Conservation (phyloP, 768 basidiomycete genomes). For the Termitomyces sp. region DNA sequence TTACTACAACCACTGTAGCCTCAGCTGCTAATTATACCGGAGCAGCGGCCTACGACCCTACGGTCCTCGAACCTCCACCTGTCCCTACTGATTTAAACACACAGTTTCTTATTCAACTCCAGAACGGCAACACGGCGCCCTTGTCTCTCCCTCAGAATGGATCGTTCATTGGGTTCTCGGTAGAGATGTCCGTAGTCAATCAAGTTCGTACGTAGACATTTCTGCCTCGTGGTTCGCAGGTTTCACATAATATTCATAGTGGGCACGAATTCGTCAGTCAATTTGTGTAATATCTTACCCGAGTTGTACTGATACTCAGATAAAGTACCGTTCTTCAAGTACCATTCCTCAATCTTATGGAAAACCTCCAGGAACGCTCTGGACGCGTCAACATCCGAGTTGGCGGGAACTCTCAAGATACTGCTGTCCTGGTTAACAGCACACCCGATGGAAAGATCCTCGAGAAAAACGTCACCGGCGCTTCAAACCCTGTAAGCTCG, state of each 20-base stretch:
- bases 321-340: constrained; percentile 42
- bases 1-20: constrained; percentile 15
- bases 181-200: constrained; percentile 59
- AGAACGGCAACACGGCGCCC: neutral
- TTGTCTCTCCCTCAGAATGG: constrained; percentile 21
- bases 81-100: constrained; percentile 40
- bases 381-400: constrained; percentile 61
- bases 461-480: constrained; percentile 15
- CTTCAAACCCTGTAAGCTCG: constrained; percentile 15
- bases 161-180: constrained; percentile 48
- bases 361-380: constrained; percentile 59
- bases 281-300: neutral
- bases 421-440: constrained; percentile 42
- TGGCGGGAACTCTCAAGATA: constrained; percentile 82
- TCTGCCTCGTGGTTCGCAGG: constrained; percentile 18
- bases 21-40: constrained; percentile 42
- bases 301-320: neutral
- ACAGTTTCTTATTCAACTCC: constrained; percentile 40
- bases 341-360: constrained; percentile 73
- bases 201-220: constrained; percentile 35
- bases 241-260: neutral
- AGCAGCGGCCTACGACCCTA: constrained; percentile 48
- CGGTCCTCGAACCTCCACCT: constrained; percentile 42
- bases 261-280: constrained; percentile 7
- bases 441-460: constrained; percentile 36